Percentiles rank a stretch among this genome's conserved stretches.
Conservation (phyloP, 2,329 filamentous ascomycete species). For the Cyphellophora attinorum region DNA sequence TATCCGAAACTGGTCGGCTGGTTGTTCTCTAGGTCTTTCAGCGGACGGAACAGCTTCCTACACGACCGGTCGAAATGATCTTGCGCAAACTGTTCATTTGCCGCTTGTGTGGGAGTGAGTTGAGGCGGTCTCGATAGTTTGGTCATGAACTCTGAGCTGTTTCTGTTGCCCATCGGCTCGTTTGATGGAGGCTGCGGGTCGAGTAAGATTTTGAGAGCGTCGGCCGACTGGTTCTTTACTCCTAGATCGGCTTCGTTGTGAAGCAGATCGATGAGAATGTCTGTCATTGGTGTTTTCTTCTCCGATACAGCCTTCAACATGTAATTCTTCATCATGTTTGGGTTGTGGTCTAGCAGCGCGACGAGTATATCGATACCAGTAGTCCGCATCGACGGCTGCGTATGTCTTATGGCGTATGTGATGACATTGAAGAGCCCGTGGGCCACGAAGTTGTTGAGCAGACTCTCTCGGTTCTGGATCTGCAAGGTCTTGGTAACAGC, state of each 20-base stretch:
- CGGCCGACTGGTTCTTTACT: slow-evolving; percentile 89
- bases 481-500: slow-evolving; percentile 91
- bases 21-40: slow-evolving; percentile 62
- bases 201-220: slow-evolving; percentile 86
- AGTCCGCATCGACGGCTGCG: slow-evolving; percentile 74
- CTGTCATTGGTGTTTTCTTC: slow-evolving; percentile 74
- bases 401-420: slow-evolving; percentile 78
- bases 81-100: slow-evolving; percentile 64
- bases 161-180: slow-evolving; percentile 47
- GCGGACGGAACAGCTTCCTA: slow-evolving; percentile 72
- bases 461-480: slow-evolving; percentile 63
- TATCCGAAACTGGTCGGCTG: slow-evolving; percentile 58
- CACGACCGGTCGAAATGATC: slow-evolving; percentile 86
- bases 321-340: slow-evolving; percentile 84
- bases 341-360: slow-evolving; percentile 90
- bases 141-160: slow-evolving; percentile 54
- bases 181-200: slow-evolving; percentile 58
- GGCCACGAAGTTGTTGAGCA: slow-evolving; percentile 84
- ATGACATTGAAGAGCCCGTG: slow-evolving; percentile 85
- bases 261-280: slow-evolving; percentile 84
- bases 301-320: slow-evolving; percentile 78
- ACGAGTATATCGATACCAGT: slow-evolving; percentile 91
- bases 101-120: slow-evolving; percentile 57
- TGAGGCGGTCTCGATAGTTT: slow-evolving; percentile 48
- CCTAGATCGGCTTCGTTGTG: slow-evolving; percentile 86